Evolutionary conservation across 257 asterid species (phyloP).

Genomic region (Capsicum chinense): DNA sequence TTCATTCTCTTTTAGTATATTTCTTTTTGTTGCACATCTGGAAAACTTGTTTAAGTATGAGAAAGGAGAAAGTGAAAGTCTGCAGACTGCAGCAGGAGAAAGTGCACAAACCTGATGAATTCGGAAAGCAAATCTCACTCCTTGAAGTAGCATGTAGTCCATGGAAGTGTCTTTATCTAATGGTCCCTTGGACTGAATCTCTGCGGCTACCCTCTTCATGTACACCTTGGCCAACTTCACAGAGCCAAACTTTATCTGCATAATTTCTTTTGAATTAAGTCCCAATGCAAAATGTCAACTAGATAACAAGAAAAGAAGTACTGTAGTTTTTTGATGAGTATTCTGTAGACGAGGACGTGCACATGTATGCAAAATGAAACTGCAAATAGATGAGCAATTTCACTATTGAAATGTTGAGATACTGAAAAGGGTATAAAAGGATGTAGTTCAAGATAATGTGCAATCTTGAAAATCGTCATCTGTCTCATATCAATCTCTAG

Average conservation of each 20-base stretch:
- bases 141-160: conserved; percentile 89
- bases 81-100: neutral
- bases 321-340: neutral
- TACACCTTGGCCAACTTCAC: conserved; percentile 85
- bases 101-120: conserved; percentile 77
- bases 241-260: conserved; percentile 79
- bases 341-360: conserved; percentile 15
- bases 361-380: neutral
- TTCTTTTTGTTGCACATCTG: neutral
- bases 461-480: conserved; percentile 8
- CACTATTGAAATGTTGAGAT: neutral
- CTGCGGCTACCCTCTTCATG: conserved; percentile 89
- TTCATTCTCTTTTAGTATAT: neutral
- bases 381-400: neutral
- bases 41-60: neutral
- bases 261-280: conserved; percentile 15
- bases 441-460: neutral
- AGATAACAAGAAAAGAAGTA: neutral
- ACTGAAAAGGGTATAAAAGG: neutral
- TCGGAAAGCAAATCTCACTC: conserved; percentile 93
- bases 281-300: neutral
- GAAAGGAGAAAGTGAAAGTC: neutral
- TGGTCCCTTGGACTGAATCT: conserved; percentile 74
- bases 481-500: conserved; percentile 14
- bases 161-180: conserved; percentile 81